phyloP scores from a whole-genome alignment of 2,329 filamentous ascomycete species.

The Pseudonectria buxi region DNA sequence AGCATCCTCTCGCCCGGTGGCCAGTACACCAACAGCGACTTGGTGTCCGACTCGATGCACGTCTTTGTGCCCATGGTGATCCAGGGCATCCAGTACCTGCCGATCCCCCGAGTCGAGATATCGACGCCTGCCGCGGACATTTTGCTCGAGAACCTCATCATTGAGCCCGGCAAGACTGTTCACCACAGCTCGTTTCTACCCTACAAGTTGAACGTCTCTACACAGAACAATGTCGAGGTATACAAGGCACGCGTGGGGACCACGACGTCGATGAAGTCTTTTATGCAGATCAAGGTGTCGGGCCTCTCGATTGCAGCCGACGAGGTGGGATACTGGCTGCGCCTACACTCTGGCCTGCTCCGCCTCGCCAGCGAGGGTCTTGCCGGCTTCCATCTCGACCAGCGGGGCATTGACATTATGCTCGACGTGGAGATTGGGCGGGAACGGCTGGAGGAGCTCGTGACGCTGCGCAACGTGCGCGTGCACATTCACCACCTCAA shows the following conservation, averaged over 20 bases:
- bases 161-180: constrained; percentile 79
- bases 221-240: constrained; percentile 80
- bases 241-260: constrained; percentile 64
- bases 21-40: constrained; percentile 58
- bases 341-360: constrained; percentile 68
- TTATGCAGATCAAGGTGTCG: constrained; percentile 71
- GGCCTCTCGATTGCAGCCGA: constrained; percentile 79
- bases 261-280: constrained; percentile 57
- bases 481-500: constrained; percentile 83
- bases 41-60: constrained; percentile 69
- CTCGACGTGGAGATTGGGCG: constrained; percentile 78
- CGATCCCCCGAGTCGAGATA: constrained; percentile 84
- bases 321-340: constrained; percentile 85
- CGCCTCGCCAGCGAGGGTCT: constrained; percentile 77
- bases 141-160: constrained; percentile 80
- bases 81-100: constrained; percentile 74
- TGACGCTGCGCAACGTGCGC: constrained; percentile 67
- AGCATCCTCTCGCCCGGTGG: constrained; percentile 62
- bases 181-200: constrained; percentile 87
- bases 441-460: constrained; percentile 71
- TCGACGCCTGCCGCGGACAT: constrained; percentile 78
- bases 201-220: constrained; percentile 72
- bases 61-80: constrained; percentile 75
- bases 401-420: constrained; percentile 78
- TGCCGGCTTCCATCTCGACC: constrained; percentile 77